A percentile compares a stretch with the other conserved stretches of the same genome.
Conservation (phyloP, 352 stramenopile species). For the Globisporangium echinulatum region DNA sequence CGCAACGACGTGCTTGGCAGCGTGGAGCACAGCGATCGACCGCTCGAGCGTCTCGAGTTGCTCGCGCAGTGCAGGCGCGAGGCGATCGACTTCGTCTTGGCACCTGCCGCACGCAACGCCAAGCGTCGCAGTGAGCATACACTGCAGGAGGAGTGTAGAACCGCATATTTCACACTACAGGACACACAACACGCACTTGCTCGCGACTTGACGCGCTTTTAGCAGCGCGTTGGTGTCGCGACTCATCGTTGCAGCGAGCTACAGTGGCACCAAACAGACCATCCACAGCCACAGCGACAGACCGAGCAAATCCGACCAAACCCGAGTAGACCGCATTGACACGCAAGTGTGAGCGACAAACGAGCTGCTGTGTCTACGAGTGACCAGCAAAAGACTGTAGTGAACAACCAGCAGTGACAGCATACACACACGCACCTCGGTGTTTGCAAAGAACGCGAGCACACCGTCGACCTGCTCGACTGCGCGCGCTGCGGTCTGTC, state of each 20-base stretch:
- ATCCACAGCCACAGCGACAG: neutral
- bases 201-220: slow-evolving; percentile 21
- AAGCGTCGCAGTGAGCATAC: neutral
- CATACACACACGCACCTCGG: slow-evolving; percentile 13
- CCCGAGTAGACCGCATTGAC: neutral
- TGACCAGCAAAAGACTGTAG: too few species aligned
- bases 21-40: slow-evolving; percentile 11
- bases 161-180: neutral
- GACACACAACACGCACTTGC: slow-evolving; percentile 21
- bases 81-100: slow-evolving; percentile 23
- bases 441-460: slow-evolving; percentile 29
- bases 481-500: slow-evolving; percentile 15
- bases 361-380: too few species aligned
- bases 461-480: slow-evolving; percentile 26
- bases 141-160: neutral
- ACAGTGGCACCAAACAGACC: neutral
- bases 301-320: too few species aligned
- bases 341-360: neutral
- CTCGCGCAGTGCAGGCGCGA: slow-evolving; percentile 24
- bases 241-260: slow-evolving; percentile 12
- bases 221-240: slow-evolving; percentile 6
- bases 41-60: slow-evolving; percentile 31
- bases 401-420: neutral
- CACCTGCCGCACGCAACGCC: slow-evolving; percentile 16
- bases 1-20: neutral